Evolutionary conservation across 2,329 filamentous ascomycete species (phyloP), one percentile per base, ranked within the genome.

Genomic region (Gyromitra esculenta): DNA sequence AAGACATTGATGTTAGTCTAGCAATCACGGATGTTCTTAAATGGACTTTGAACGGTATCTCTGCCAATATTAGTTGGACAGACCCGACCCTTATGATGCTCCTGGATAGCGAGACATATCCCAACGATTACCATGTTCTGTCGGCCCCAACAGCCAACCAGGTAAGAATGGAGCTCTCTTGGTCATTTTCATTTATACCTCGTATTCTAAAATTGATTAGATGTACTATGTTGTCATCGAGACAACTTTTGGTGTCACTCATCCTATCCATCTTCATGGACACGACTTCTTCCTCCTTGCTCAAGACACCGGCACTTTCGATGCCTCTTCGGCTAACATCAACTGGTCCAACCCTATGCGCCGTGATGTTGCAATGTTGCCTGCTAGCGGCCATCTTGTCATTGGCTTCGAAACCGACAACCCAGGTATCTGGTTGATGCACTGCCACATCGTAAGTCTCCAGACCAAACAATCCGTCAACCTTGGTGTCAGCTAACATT

Each of bases 351-450:
- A 84, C 57, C 84, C 84, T 0, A 81, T 82, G 6, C 83, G 84
- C 39, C 82, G 84, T 21, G 84, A 85, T 74, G 83, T 83, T 6
- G 82, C 83, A 11, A 82, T 83, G 18, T 76, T 85, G 25, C 84
- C 84, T 0, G 78, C 78, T 1, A 73, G 73, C 1, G 84, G 84
- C 0, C 85, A 86, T 79, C 84, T 85, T 31, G 85, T 88, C n/a
- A 81, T 89, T 43, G 87, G 87, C 25, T 88, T 88, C 82, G 81
- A 83, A 75, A 85, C 86, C 1, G 83, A 85, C 59, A 88, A 88
- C 80, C 87, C 87, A 0, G 88, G 87, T 21, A 84, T 87, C 37
- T 89, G 86, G 83, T 81, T 88, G 45, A 85, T 89, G 82, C 87
- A 89, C 81, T 89, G 87, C 82, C 87, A 89, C 81, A 87, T 89